Base-by-base conservation (phyloP, 495 filamentous ascomycete species). In the Xylaria venustula region DNA sequence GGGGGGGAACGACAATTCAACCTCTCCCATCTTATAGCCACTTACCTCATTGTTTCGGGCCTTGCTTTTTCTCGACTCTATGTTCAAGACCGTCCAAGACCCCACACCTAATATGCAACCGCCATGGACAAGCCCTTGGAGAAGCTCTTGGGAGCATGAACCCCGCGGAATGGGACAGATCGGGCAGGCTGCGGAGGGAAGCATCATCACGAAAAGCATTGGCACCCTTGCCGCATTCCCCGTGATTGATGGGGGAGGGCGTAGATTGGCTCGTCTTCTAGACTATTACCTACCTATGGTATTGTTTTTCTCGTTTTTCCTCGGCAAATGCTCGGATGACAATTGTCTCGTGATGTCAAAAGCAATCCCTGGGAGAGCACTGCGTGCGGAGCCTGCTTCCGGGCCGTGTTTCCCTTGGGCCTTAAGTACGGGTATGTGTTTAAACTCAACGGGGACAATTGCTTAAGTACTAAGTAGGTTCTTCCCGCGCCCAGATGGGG, bases 291-390 rank as follows among this genome's bases (percentile, higher is more conserved):
- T n/a, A n/a, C n/a, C n/a, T n/a, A n/a, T n/a, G n/a, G n/a, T n/a
- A n/a, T n/a, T n/a, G n/a, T n/a, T n/a, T 36, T 9, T 48, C 32
- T 42, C 54, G 40, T 41, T n/a, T n/a, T n/a, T n/a, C n/a, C 47
- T 59, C 93, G 69, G 84, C 89, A 23, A 89, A 92, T 64, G 82
- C 85, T 58, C 81, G 82, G 40, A 82, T 86, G 3, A 79, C 87
- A 32, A 22, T 4, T 60, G 55, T 44, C 12, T 23, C 40, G 60
- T 60, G 53, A 54, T 12, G 48, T 64, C 64, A 60, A 51, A 34
- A 59, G 59, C 55, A 46, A 26, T 34, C 51, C 7, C 54, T 37
- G 26, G 7, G 7, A 44, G 36, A 42, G 58, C 6, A 54, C 30
- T 30, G 40, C 14, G 47, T 46, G 36, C 30, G 37, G 23, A 58